phyloP scores from a whole-genome alignment of 2,329 filamentous ascomycete species.

The Stenocarpella maydis region DNA sequence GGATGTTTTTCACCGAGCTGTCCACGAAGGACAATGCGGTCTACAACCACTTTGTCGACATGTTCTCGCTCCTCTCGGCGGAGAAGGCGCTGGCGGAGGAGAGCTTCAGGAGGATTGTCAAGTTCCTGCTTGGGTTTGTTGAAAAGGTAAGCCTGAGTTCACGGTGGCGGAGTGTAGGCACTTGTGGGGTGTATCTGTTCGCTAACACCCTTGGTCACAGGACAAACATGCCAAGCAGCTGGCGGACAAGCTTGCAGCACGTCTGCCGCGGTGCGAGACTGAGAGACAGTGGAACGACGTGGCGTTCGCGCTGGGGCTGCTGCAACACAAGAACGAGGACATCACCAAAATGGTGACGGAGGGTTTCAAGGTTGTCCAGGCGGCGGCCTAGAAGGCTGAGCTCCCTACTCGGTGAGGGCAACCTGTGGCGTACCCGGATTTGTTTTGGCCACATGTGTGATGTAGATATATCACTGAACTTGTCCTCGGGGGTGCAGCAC shows the following conservation, averaged over 20 bases:
- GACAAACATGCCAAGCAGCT: constrained; percentile 98
- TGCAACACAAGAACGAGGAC: constrained; percentile 94
- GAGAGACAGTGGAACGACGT: constrained; percentile 99
- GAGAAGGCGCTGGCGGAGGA: constrained; percentile 85
- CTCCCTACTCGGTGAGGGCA: background rate
- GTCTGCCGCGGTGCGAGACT: constrained; percentile 84
- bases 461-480: background rate
- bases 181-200: background rate
- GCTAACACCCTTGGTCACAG: constrained; percentile 53
- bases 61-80: constrained; percentile 92
- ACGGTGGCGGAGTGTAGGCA: background rate
- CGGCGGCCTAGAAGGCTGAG: constrained; percentile 56
- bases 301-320: constrained; percentile 84
- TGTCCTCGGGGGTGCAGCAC: too few relatives aligned
- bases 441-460: background rate
- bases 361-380: constrained; percentile 77
- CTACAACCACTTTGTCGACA: constrained; percentile 99
- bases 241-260: constrained; percentile 88
- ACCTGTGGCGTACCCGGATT: background rate
- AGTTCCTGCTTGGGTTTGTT: constrained; percentile 93
- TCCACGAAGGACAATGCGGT: constrained; percentile 98
- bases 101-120: constrained; percentile 84
- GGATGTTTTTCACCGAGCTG: constrained; percentile 98
- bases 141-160: constrained; percentile 78
- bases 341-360: constrained; percentile 79